Percentiles rank a stretch among this genome's conserved stretches.
Evolutionary conservation across 345 rosid species (phyloP).

Genomic region (Brassica juncea): DNA sequence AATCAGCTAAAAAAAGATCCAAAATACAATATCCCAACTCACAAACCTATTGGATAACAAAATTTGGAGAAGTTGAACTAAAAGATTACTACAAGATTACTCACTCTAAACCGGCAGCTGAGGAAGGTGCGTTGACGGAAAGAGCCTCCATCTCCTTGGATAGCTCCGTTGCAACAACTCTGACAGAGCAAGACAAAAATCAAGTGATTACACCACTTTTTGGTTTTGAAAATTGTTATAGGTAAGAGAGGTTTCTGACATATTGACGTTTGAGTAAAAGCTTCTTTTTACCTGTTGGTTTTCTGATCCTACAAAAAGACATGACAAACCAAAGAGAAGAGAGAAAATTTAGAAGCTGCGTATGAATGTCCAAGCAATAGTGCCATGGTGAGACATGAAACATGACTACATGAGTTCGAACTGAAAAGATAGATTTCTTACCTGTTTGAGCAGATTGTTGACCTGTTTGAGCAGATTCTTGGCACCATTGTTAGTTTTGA

Average conservation of each 20-base stretch:
- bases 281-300: neutral
- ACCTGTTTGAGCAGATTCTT: conserved; percentile 13
- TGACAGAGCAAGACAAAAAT: neutral
- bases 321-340: neutral
- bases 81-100: neutral
- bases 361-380: neutral
- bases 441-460: neutral
- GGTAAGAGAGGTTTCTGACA: neutral
- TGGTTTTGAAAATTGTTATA: neutral
- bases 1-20: neutral
- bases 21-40: neutral
- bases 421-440: neutral
- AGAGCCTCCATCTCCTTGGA: conserved; percentile 7
- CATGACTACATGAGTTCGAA: neutral
- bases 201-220: neutral
- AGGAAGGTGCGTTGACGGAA: neutral
- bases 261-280: neutral
- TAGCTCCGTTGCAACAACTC: neutral
- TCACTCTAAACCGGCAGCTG: conserved; percentile 7
- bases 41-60: neutral
- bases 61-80: neutral
- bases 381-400: neutral
- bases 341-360: neutral
- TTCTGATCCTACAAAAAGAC: neutral
- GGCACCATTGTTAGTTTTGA: conserved; percentile 1